phyloP scores from a whole-genome alignment of 2,329 filamentous ascomycete species.

The Plectosphaerella plurivora region DNA sequence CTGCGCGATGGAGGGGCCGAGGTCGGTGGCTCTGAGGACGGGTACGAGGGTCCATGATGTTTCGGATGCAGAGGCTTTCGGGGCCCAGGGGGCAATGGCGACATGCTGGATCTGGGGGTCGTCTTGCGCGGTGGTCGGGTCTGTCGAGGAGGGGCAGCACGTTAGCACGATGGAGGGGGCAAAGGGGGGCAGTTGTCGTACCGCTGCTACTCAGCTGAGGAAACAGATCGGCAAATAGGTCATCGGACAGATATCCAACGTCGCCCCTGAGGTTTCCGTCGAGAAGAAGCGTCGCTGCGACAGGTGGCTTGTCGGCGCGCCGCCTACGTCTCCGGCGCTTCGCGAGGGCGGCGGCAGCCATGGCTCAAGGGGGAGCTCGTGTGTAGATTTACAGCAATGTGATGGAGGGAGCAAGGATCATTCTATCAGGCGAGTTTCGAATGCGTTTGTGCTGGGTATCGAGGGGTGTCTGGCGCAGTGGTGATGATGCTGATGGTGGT shows the following conservation, averaged over 20 bases:
- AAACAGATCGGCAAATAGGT: constrained; percentile 80
- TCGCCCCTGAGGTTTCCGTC: constrained; percentile 78
- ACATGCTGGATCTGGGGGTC: constrained; percentile 48
- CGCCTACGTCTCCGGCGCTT: constrained; percentile 47
- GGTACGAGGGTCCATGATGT: constrained; percentile 83
- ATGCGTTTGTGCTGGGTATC: too few relatives aligned
- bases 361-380: constrained; percentile 1
- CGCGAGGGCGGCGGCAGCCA: constrained; percentile 21
- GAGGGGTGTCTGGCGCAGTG: neutral
- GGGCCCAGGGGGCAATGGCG: constrained; percentile 70
- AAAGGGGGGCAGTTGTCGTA: constrained; percentile 21
- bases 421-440: neutral
- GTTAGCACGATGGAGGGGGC: neutral
- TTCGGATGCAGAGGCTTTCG: constrained; percentile 52
- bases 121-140: neutral
- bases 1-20: constrained; percentile 74
- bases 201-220: constrained; percentile 48
- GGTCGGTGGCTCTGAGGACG: constrained; percentile 57
- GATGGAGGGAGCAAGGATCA: neutral
- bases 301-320: constrained; percentile 65
- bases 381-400: neutral
- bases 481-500: neutral
- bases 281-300: constrained; percentile 76
- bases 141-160: neutral
- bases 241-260: constrained; percentile 79